Evolutionary conservation across 1,284 basidiomycete genomes (phyloP), one percentile per base, ranked within the genome.

Genomic region (Puccinia hordei): DNA sequence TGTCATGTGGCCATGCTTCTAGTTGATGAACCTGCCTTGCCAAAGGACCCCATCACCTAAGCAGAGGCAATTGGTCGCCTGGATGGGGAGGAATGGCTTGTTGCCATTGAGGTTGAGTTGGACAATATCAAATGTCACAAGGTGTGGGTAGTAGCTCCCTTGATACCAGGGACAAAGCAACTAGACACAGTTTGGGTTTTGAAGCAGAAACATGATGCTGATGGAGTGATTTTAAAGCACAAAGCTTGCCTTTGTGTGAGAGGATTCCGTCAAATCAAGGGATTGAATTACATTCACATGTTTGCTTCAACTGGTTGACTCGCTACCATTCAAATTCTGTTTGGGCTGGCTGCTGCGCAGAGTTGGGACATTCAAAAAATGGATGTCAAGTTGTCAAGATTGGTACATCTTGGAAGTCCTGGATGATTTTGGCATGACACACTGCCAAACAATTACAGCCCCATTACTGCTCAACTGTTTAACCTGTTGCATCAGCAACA

Each of bases 211-310:
- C 30, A 15, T 19, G 51, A 49, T n/a, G 9, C 44, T 9, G 30
- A 72, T 15, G 66, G 66, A n/a, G 66, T 41, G 27, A 9, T 69
- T 5, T 15, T 38, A 24, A 44, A 71, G 68, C 5, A 71, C 30
- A 71, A 71, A 12, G 68, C 41, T 24, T 15, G 30, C 8, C 68
- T 71, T 9, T 71, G 68, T 46, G 68, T 49, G n/a, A 19, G 49
- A 17, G 61, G 61, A 2, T 65, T 65, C 19, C n/a, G 15, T 65
- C 61, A 65, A 24, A 5, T 65, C 17, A 33, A 49, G 9, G 71
- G 71, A 9, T 4, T 55, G 5, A 30, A 73, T 17, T 73, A 73
- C 41, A 27, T 27, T 22, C 13, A 55, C 22, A 73, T 24, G 1
- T 51, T 46, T 55, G n/a, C 71, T 12, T 49, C 71, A 19, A 73